These are phyloP conservation scores for Colletotrichum graminicola DNA, from an alignment of 2,329 filamentous ascomycete species.

Conservation along the genomic window DNA sequence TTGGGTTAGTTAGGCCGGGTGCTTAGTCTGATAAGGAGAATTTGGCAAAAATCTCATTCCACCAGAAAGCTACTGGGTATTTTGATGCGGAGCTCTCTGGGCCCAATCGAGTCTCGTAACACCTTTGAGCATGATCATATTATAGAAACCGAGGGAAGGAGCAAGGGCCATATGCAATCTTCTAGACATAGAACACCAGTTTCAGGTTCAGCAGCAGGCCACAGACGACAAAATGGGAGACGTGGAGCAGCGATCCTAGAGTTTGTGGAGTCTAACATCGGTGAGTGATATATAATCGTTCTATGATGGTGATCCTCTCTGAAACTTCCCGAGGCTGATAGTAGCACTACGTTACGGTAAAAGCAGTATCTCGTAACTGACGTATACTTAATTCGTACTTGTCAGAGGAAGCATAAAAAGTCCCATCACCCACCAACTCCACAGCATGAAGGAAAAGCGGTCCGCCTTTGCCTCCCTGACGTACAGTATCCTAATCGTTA, in stretches of 20 bases:
- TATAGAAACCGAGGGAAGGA: neutral
- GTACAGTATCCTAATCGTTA: neutral
- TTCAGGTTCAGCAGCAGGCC: neutral
- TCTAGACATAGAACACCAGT: neutral
- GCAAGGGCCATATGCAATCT: constrained; percentile 24
- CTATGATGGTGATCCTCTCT: too few species aligned
- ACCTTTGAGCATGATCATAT: constrained; percentile 4
- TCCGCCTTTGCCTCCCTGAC: neutral
- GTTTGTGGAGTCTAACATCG: too few species aligned
- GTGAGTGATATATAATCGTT: too few species aligned
- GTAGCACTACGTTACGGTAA: too few species aligned
- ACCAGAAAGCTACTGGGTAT: neutral
- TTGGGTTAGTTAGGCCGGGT: neutral
- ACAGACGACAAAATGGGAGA: constrained; percentile 8
- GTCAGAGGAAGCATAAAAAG: neutral
- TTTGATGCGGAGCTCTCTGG: constrained; percentile 23
- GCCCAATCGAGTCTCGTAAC: constrained; percentile 19
- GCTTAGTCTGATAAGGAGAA: neutral
- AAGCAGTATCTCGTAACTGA: neutral
- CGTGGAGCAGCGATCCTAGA: constrained; percentile 11
- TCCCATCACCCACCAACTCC: neutral
- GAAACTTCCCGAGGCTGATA: too few species aligned
- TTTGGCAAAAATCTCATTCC: neutral
- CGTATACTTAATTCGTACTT: neutral
- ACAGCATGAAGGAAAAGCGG: neutral